Base-by-base conservation (phyloP, 108 stramenopile species). In the Asterionellopsis glacialis region DNA sequence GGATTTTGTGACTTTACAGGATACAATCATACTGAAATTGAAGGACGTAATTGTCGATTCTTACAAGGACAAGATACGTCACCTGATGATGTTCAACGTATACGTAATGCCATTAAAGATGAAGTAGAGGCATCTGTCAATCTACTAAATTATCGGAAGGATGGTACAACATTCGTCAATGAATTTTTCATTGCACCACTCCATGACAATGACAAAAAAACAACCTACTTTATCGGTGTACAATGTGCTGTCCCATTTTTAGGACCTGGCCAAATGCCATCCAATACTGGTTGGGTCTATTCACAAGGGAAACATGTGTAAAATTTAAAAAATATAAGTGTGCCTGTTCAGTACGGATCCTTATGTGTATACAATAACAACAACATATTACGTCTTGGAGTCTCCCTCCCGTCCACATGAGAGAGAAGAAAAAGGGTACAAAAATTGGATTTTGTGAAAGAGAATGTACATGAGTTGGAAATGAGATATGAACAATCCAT, bases 251-350 rank as follows among this genome's bases (percentile, higher is more conserved):
- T 69, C 18, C 49, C 45, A 15, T 53, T 33, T 16, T 26, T 27
- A 47, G 67, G 55, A 6, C 59, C 58, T 15, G 75, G 70, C 15
- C 65, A 76, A 21, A 44, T 64, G 57, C 66, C 75, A 15, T 49
- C 65, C 13, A 76, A 76, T 65, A 65, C 55, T 52, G 73, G 73
- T 23, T 74, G 73, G 68, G 61, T 74, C 28, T 73, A 73, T 57
- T 25, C 72, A 7, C 28, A 67, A 61, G 72, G 72, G 16, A 63
- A 67, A 58, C 72, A 73, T 52, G 72, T 62, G 16, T 73, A 45
- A 57, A 4, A 18, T 1, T 19, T 12, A 21, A 49, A 13, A 49
- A 16, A 26, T 19, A 60, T 18, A 11, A n/a, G 42, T 12, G 12
- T 13, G 13, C 42, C 42, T 13, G 12, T 43, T 43, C 42, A 13